Conservation (phyloP, 2,329 filamentous ascomycete species). For the Pseudogymnoascus sp. region DNA sequence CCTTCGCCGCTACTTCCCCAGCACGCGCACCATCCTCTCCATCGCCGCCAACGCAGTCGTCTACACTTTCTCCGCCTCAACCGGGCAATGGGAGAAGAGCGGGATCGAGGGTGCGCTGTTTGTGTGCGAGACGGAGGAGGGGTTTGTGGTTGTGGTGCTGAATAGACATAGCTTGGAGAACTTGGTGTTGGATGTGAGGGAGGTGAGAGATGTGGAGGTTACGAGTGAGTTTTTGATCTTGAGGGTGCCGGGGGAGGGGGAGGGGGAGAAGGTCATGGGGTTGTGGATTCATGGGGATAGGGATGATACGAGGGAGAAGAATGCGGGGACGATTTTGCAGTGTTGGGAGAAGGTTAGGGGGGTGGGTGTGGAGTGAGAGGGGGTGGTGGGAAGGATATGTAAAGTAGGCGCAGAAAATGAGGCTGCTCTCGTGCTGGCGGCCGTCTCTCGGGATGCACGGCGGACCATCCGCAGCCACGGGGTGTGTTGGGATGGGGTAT, state of each 20-base stretch:
- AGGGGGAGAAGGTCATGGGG: conserved; percentile 40
- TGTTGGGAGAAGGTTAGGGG: conserved; percentile 26
- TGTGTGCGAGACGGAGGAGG: conserved; percentile 59
- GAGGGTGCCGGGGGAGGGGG: conserved; percentile 33
- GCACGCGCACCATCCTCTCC: conserved; percentile 65
- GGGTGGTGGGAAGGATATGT: background rate
- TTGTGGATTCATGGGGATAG: conserved; percentile 51
- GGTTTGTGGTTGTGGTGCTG: conserved; percentile 60
- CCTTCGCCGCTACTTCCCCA: conserved; percentile 72
- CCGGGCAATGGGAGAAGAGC: conserved; percentile 73
- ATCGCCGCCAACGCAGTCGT: conserved; percentile 82
- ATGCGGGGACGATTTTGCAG: conserved; percentile 25
- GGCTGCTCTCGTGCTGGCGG: background rate
- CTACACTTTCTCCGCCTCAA: conserved; percentile 66
- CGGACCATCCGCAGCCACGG: background rate
- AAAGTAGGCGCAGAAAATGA: background rate
- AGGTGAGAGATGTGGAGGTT: conserved; percentile 60
- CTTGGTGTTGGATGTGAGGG: conserved; percentile 58
- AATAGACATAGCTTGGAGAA: conserved; percentile 69
- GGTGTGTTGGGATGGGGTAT: background rate
- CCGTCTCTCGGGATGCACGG: background rate
- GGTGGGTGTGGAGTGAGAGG: background rate
- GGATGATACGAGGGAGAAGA: conserved; percentile 36
- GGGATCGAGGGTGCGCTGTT: conserved; percentile 85
- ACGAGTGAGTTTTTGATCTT: conserved; percentile 48